These are phyloP conservation scores for Geosmithia putterillii DNA, from an alignment of 2,329 filamentous ascomycete genomes.

Conservation along the genomic window DNA sequence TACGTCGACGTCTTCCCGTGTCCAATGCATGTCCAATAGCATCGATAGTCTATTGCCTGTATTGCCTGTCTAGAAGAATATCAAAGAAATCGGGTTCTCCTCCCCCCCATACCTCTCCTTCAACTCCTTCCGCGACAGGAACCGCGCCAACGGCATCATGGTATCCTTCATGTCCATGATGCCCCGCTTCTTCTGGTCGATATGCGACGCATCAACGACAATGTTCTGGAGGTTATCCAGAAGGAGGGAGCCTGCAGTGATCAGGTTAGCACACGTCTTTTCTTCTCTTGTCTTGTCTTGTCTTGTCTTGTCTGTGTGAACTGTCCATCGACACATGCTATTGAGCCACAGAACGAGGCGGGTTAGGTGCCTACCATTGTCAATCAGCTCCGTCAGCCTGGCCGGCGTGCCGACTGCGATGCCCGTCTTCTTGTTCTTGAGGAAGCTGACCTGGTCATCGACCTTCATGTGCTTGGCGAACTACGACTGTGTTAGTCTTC, in stretches of 20 bases:
- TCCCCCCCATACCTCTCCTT: slow-evolving; percentile 54
- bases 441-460: slow-evolving; percentile 67
- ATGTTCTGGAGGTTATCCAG: slow-evolving; percentile 62
- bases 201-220: slow-evolving; percentile 81
- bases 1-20: too few species aligned
- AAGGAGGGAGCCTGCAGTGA: slow-evolving; percentile 47
- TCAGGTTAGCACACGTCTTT: not conserved
- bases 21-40: too few species aligned
- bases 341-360: not conserved
- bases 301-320: not conserved
- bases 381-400: slow-evolving; percentile 68
- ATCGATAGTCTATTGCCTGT: too few species aligned
- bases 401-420: slow-evolving; percentile 86
- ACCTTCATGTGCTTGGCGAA: slow-evolving; percentile 99
- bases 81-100: slow-evolving; percentile 43
- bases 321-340: not conserved
- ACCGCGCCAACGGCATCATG: slow-evolving; percentile 64
- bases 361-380: slow-evolving; percentile 56
- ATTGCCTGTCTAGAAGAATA: slow-evolving; percentile 47
- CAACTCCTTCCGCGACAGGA: slow-evolving; percentile 60
- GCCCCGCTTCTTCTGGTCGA: slow-evolving; percentile 88
- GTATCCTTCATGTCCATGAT: slow-evolving; percentile 94
- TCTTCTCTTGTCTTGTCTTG: not conserved
- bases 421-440: slow-evolving; percentile 59
- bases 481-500: too few species aligned